Evolutionary conservation across 129 eudicot species (phyloP), one percentile per base, ranked within the genome.

Genomic region (Centaurea solstitialis): DNA sequence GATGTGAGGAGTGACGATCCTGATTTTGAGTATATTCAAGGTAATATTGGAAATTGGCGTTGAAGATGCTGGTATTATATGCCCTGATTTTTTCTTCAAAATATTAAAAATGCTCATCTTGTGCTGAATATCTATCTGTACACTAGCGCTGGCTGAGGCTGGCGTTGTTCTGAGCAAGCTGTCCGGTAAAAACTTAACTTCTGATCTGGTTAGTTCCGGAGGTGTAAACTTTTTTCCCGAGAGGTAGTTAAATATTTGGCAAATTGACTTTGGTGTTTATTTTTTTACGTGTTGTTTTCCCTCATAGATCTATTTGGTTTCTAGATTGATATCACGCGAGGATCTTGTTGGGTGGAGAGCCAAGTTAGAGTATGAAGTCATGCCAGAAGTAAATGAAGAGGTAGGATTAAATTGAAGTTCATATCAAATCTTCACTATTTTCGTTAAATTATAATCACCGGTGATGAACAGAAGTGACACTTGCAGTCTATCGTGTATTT

Each of bases 321-420:
- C 59, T 82, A 95, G 99, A 67, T 88, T 85, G 37, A 84, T 95
- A 77, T 86, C 95, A 72, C 97, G 92, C 9, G 88, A 89, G 82
- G 99, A 95, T 89, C 91, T 95, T 33, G 77, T 95, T 74, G 86
- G 82, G 74, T 95, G 99, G 99, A 93, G 87, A 87, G 94, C 94
- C 74, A 90, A 89, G 82, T 75, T 95, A 84, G 98, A 93, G 76
- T 95, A 95, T 66, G 88, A 84, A 85, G 87, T 88, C 66, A 70
- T 79, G 87, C 85, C 90, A 43, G 87, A 92, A 76, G 73, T 88
- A 69, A 86, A 80, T 76, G 89, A 86, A 87, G 93, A 88, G 99
- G 98, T 95, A 86, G 89, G 88, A 82, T 72, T 65, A 81, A 68
- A 30, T 59, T 40, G 17, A 67, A 66, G 24, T 59, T 53, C 13